phyloP scores from a whole-genome alignment of 1,284 basidiomycete species.

The Somion occarium region DNA sequence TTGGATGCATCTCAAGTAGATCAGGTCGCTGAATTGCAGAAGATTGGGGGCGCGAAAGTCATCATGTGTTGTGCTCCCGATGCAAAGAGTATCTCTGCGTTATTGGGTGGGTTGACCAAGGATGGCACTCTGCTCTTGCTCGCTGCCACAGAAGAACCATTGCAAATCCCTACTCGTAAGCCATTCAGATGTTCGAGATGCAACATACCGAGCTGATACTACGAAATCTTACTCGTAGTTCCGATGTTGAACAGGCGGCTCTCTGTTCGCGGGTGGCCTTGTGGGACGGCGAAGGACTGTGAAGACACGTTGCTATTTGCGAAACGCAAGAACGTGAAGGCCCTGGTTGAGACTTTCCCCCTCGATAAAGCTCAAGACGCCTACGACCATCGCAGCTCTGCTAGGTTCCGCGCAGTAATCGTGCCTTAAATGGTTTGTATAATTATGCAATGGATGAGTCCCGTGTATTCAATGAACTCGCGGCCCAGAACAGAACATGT shows the following conservation, averaged over 20 bases:
- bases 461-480: too few species aligned
- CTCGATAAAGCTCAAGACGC: constrained; percentile 12
- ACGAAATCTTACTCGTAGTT: background rate
- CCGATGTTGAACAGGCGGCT: constrained; percentile 2
- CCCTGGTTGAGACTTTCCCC: constrained; percentile 10
- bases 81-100: constrained; percentile 6
- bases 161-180: background rate
- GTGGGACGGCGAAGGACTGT: constrained; percentile 8
- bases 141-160: background rate
- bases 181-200: too few species aligned
- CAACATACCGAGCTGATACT: background rate
- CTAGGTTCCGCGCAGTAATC: constrained; percentile 10
- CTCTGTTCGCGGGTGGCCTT: constrained; percentile 8
- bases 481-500: too few species aligned
- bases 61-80: constrained; percentile 25
- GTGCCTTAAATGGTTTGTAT: background rate
- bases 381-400: constrained; percentile 7
- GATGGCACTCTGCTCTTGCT: constrained; percentile 3
- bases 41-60: constrained; percentile 24
- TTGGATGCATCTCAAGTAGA: constrained; percentile 23
- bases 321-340: constrained; percentile 3
- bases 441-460: background rate
- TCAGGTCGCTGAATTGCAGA: constrained; percentile 20
- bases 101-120: background rate
- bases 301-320: constrained; percentile 8